These are phyloP conservation scores for Ophiosphaerella narmari DNA, from an alignment of 2,329 filamentous ascomycete genomes.

Conservation along the genomic window DNA sequence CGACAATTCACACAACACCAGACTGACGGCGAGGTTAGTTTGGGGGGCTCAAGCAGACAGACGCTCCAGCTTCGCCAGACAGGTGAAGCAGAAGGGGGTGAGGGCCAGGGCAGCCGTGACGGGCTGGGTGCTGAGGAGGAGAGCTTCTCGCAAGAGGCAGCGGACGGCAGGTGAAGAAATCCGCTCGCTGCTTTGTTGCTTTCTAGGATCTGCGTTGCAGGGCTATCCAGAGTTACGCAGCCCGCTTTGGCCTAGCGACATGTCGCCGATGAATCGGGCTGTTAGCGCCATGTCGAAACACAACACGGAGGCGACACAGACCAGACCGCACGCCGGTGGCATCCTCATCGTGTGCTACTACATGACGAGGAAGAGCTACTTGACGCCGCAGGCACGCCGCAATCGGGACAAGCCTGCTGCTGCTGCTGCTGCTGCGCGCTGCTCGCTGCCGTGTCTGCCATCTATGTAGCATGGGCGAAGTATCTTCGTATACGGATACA, in stretches of 20 bases:
- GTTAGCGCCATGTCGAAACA: conserved; percentile 40
- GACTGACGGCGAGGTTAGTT: conserved; percentile 16
- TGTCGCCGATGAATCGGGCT: conserved; percentile 39
- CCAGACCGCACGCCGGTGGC: conserved; percentile 32
- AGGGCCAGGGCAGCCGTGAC: conserved; percentile 30
- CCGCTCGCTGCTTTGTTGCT: conserved; percentile 37
- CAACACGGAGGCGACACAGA: conserved; percentile 36
- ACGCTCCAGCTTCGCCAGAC: conserved; percentile 27
- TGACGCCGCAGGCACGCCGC: conserved; percentile 2
- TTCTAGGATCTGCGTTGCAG: conserved; percentile 37
- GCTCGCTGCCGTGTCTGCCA: conserved; percentile 9
- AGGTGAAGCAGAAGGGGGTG: conserved; percentile 23
- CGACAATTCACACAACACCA: conserved; percentile 26
- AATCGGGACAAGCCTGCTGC: conserved; percentile 2
- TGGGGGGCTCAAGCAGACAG: conserved; percentile 29
- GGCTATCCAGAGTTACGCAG: conserved; percentile 24
- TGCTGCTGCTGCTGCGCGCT: conserved; percentile 6
- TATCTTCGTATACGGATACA: background rate
- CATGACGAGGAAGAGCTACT: too few species aligned
- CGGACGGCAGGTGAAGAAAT: conserved; percentile 40
- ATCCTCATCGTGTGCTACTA: conserved; percentile 10
- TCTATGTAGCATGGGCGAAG: too few species aligned
- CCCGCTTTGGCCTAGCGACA: conserved; percentile 37
- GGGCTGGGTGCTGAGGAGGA: conserved; percentile 34
- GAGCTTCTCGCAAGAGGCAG: conserved; percentile 35